These are phyloP conservation scores for Sporothrix mexicana DNA, from an alignment of 2,329 filamentous ascomycete species.

Conservation along the genomic window DNA sequence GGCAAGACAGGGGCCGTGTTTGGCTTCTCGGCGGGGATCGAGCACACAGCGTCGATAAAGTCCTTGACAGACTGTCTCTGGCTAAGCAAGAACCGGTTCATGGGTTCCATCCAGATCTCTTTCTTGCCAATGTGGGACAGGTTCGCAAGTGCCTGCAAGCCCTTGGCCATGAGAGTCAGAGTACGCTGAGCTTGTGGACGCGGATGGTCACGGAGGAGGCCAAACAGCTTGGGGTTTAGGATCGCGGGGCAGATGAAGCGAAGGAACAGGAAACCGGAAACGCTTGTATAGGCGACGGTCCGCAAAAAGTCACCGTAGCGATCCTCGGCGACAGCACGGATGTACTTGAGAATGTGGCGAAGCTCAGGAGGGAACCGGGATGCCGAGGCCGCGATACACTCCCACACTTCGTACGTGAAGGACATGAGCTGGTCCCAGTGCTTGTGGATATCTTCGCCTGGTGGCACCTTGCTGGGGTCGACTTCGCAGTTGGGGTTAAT, in stretches of 20 bases:
- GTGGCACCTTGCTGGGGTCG: slow-evolving; percentile 79
- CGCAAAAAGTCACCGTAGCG: slow-evolving; percentile 91
- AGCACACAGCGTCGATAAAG: slow-evolving; percentile 86
- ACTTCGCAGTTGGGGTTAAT: slow-evolving; percentile 93
- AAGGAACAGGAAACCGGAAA: slow-evolving; percentile 92
- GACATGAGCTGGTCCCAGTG: slow-evolving; percentile 82
- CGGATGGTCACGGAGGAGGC: slow-evolving; percentile 81
- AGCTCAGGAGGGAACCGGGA: slow-evolving; percentile 79
- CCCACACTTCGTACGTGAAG: slow-evolving; percentile 84
- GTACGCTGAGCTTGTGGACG: slow-evolving; percentile 83
- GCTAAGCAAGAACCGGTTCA: slow-evolving; percentile 83
- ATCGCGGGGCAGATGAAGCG: slow-evolving; percentile 97
- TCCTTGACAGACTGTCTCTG: slow-evolving; percentile 82
- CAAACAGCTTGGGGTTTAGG: slow-evolving; percentile 91
- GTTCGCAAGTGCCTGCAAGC: slow-evolving; percentile 87
- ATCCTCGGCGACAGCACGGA: slow-evolving; percentile 90
- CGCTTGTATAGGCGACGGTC: slow-evolving; percentile 89
- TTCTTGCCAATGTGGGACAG: slow-evolving; percentile 91
- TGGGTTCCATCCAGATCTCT: slow-evolving; percentile 98
- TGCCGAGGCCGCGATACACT: slow-evolving; percentile 77
- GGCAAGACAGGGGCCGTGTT: slow-evolving; percentile 63
- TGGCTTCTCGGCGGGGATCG: slow-evolving; percentile 75
- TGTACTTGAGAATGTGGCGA: slow-evolving; percentile 84
- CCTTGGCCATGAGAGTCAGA: slow-evolving; percentile 90
- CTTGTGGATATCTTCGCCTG: slow-evolving; percentile 72